phyloP scores from a whole-genome alignment of 2,329 filamentous ascomycete genomes.

The Aspergillus sp. region DNA sequence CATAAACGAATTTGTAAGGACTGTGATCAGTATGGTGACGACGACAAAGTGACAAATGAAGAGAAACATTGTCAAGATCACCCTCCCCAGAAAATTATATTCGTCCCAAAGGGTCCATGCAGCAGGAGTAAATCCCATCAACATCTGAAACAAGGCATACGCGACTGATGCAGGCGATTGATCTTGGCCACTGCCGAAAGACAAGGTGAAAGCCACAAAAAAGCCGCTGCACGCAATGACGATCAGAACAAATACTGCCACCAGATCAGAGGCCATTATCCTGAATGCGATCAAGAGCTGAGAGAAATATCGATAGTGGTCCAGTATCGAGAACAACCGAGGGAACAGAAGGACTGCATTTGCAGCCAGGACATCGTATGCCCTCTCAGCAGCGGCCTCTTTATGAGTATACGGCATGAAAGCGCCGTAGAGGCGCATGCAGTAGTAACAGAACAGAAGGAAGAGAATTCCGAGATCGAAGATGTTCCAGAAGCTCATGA shows the following conservation, averaged over 20 bases:
- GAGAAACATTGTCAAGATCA: constrained; percentile 76
- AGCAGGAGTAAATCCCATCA: constrained; percentile 94
- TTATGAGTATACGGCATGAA: constrained; percentile 71
- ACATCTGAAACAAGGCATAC: constrained; percentile 86
- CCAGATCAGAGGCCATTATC: constrained; percentile 87
- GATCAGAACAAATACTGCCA: constrained; percentile 80
- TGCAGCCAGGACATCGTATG: constrained; percentile 90
- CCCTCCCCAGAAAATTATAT: constrained; percentile 77
- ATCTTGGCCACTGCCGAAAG: constrained; percentile 61
- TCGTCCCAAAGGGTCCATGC: constrained; percentile 86
- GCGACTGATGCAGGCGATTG: constrained; percentile 73
- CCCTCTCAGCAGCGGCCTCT: constrained; percentile 73
- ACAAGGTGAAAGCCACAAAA: constrained; percentile 89
- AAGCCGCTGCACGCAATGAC: constrained; percentile 90
- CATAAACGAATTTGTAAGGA: constrained; percentile 97
- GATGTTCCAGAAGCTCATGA: constrained; percentile 97
- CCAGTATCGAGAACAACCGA: constrained; percentile 85
- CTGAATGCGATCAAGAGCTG: constrained; percentile 91
- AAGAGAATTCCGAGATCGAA: constrained; percentile 90
- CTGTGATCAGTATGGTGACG: constrained; percentile 90
- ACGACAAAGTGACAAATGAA: constrained; percentile 95
- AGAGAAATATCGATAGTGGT: constrained; percentile 95
- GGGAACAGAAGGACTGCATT: constrained; percentile 89
- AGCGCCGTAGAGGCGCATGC: constrained; percentile 83
- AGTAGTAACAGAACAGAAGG: constrained; percentile 84